phyloP scores from a whole-genome alignment of 768 basidiomycete species.

The Paxillus ammoniavirescens region DNA sequence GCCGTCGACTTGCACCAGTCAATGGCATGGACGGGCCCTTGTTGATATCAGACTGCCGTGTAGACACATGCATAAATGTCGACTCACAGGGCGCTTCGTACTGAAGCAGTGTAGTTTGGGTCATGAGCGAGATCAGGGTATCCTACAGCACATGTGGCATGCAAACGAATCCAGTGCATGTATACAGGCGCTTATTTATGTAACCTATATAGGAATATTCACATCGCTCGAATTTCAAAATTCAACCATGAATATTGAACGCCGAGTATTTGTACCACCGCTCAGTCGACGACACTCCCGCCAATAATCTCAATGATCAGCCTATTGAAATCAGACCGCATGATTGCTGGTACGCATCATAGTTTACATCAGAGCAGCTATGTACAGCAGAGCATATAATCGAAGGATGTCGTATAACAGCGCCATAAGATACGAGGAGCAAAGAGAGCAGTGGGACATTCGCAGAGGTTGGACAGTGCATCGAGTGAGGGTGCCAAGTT shows the following conservation, averaged over 20 bases:
- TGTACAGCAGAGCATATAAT: constrained; percentile 28
- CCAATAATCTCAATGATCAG: background rate
- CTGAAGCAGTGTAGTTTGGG: constrained; percentile 70
- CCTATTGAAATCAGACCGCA: constrained; percentile 1
- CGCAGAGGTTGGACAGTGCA: constrained; percentile 15
- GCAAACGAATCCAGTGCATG: background rate
- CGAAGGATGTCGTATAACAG: constrained; percentile 22
- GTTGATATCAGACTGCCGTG: constrained; percentile 17
- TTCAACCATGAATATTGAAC: too few relatives aligned
- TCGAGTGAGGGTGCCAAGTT: constrained; percentile 22
- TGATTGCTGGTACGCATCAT: constrained; percentile 8
- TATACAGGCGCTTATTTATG: too few relatives aligned
- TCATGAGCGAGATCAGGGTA: constrained; percentile 41
- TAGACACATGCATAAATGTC: background rate
- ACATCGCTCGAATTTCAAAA: too few relatives aligned
- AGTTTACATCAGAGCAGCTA: constrained; percentile 31
- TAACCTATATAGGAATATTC: too few relatives aligned
- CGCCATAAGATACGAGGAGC: constrained; percentile 15
- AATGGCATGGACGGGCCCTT: constrained; percentile 83
- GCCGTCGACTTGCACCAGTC: constrained; percentile 87
- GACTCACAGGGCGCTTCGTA: constrained; percentile 85
- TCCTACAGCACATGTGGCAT: constrained; percentile 23
- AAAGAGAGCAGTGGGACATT: constrained; percentile 15
- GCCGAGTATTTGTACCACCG: too few relatives aligned
- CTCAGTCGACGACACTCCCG: background rate